Evolutionary conservation across 2,329 filamentous ascomycete species (phyloP), one percentile per base, ranked within the genome.

Genomic region (Ceratocystis cubensis): DNA sequence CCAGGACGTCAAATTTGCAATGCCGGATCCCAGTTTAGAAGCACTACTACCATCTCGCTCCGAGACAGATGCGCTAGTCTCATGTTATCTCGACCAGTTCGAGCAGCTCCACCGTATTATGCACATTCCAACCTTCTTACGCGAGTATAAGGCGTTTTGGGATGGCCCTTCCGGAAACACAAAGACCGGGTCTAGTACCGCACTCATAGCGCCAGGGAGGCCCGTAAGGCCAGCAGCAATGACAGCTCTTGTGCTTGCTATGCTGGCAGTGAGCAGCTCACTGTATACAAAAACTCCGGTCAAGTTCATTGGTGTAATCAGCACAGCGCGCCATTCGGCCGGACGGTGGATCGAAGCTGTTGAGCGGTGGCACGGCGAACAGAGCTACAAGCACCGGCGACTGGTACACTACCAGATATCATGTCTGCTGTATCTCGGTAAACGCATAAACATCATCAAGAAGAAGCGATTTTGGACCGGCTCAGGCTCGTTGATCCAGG

Each of bases 381-480:
- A 85, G 74, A 85, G 83, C 72, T 80, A 84, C 72, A 85, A 85
- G 73, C 82, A 85, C 69, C 80, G 83, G 61, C 78, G 79, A 57
- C 77, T 85, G 28, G 80, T 85, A 15, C 82, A 85, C 72, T 85
- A 84, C 71, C 83, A 85, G 72, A 79, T 85, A 17, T 77, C 79
- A 13, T 85, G 83, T 70, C 75, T 86, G 41, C 71, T 83, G n/a
- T 85, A 84, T 69, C 78, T 85, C 1, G 82, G 81, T 56, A 85
- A 85, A 76, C 77, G 81, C 37, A 80, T 85, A 69, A 86, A 86
- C 73, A 82, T 80, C 1, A 80, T 85, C 69, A 84, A 85, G 76
- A 85, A 85, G 78, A 85, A 85, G 77, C 78, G 82, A 13, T 85
- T 83, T 73, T 85, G 83, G 83, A 83, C 81, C 17, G 77, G 78